Evolutionary conservation across 805 yeast species (phyloP).

Genomic region (Myxozyma sirexii): DNA sequence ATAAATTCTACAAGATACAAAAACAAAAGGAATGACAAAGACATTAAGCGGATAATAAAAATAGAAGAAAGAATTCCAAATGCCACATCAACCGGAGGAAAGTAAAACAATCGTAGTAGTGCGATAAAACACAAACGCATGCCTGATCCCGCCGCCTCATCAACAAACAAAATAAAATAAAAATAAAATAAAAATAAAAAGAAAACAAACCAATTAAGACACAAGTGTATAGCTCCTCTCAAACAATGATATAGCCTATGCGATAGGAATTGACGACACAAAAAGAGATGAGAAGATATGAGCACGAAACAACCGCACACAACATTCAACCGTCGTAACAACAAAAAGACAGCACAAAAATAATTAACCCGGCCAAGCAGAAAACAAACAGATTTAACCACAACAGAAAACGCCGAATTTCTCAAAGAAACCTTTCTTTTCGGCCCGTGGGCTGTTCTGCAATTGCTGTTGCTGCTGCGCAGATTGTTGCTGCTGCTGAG

Average conservation of each 20-base stretch:
- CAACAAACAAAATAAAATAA: not conserved
- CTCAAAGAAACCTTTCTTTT: constrained; percentile 40
- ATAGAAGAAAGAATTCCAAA: not conserved
- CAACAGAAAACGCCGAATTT: constrained; percentile 42
- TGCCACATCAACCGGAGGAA: constrained; percentile 1
- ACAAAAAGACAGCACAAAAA: not conserved
- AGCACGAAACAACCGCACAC: not conserved
- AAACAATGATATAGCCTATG: not conserved
- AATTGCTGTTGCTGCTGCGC: constrained; percentile 25
- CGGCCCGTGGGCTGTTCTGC: constrained; percentile 31
- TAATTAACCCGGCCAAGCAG: too few relatives aligned
- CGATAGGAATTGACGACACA: not conserved
- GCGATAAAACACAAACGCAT: not conserved
- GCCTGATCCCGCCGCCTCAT: not conserved
- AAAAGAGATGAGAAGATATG: not conserved
- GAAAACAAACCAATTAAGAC: not conserved
- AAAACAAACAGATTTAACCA: constrained; percentile 37
- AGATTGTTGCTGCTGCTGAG: constrained; percentile 28
- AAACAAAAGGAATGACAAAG: not conserved
- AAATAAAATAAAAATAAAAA: not conserved
- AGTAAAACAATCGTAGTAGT: not conserved
- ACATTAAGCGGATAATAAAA: not conserved
- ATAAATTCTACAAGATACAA: not conserved
- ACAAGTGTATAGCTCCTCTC: not conserved
- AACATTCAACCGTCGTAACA: not conserved